A percentile compares a stretch with the other conserved stretches of the same genome.
Conservation (phyloP, 495 filamentous ascomycete genomes). For the Aspergillus sparsus region DNA sequence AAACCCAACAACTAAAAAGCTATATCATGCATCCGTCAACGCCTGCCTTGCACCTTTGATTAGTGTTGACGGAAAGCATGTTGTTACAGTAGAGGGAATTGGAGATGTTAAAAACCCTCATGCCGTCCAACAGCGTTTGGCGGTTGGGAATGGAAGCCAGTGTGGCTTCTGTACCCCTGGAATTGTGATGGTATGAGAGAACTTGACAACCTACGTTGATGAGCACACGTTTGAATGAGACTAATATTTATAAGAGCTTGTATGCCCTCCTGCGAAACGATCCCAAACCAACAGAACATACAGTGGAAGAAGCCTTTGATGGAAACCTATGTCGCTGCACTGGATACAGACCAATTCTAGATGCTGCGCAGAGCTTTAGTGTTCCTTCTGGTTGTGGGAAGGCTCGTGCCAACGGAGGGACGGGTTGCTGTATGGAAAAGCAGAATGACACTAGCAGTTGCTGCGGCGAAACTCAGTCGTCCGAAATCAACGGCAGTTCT, state of each 20-base stretch:
- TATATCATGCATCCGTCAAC: slow-evolving; percentile 92
- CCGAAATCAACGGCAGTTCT: slow-evolving; percentile 6
- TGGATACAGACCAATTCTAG: slow-evolving; percentile 90
- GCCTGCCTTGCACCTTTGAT: slow-evolving; percentile 91
- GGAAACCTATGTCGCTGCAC: slow-evolving; percentile 96
- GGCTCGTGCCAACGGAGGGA: slow-evolving; percentile 46
- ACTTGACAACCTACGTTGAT: too few species aligned
- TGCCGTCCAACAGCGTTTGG: slow-evolving; percentile 88
- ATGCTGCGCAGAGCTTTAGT: slow-evolving; percentile 72
- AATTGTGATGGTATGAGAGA: slow-evolving; percentile 86
- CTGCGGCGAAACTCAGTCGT: slow-evolving; percentile 36
- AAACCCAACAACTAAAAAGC: slow-evolving; percentile 83
- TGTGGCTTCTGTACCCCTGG: slow-evolving; percentile 93
- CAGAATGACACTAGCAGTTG: slow-evolving; percentile 41
- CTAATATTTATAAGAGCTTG: slow-evolving; percentile 58
- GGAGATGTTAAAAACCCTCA: slow-evolving; percentile 86
- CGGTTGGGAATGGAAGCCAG: slow-evolving; percentile 68
- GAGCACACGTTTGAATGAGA: slow-evolving; percentile 14
- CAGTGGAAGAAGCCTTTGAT: slow-evolving; percentile 76
- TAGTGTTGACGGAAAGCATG: slow-evolving; percentile 95
- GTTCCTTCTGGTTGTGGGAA: slow-evolving; percentile 43
- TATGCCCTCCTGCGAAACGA: slow-evolving; percentile 62
- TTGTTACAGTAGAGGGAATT: slow-evolving; percentile 98
- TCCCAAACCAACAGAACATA: slow-evolving; percentile 55
- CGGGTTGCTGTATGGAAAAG: slow-evolving; percentile 58